Evolutionary conservation across 192 early-diverging fungal genomes (phyloP).

Genomic region (Helicostylum pulchrum): DNA sequence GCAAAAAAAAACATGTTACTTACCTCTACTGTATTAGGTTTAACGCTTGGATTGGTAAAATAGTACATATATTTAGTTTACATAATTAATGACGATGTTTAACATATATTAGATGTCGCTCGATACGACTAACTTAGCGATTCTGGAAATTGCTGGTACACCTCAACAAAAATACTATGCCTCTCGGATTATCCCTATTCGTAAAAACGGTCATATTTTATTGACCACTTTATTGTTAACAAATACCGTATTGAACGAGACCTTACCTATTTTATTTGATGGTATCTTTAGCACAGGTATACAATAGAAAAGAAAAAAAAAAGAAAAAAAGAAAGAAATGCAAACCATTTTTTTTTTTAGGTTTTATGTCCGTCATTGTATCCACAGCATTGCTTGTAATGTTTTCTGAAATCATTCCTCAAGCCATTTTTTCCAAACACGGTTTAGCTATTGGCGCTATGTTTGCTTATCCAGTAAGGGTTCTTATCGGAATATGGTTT

Average conservation of each 20-base stretch:
- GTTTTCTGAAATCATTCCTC: slow-evolving; percentile 94
- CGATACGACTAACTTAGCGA: slow-evolving; percentile 73
- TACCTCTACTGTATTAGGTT: slow-evolving; percentile 21
- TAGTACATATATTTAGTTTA: neutral
- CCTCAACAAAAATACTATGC: slow-evolving; percentile 66
- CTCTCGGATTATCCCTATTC: slow-evolving; percentile 75
- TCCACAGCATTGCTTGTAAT: slow-evolving; percentile 84
- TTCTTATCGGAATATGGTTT: slow-evolving; percentile 53
- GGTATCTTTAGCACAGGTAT: slow-evolving; percentile 60
- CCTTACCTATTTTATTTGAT: slow-evolving; percentile 77
- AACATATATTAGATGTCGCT: slow-evolving; percentile 61
- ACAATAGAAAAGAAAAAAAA: neutral
- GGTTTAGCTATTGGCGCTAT: slow-evolving; percentile 88
- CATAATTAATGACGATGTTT: neutral
- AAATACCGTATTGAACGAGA: slow-evolving; percentile 91
- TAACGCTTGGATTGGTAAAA: slow-evolving; percentile 39
- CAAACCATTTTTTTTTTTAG: slow-evolving; percentile 22
- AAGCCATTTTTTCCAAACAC: slow-evolving; percentile 84
- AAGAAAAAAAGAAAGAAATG: neutral
- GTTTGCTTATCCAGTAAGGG: slow-evolving; percentile 70
- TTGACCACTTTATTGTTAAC: slow-evolving; percentile 85
- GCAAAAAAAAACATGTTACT: neutral
- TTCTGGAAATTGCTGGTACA: slow-evolving; percentile 78
- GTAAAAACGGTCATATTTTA: slow-evolving; percentile 84
- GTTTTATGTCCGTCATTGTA: slow-evolving; percentile 73